Conservation (phyloP, 1,139 yeast genomes). For the Wickerhamomyces sp. region DNA sequence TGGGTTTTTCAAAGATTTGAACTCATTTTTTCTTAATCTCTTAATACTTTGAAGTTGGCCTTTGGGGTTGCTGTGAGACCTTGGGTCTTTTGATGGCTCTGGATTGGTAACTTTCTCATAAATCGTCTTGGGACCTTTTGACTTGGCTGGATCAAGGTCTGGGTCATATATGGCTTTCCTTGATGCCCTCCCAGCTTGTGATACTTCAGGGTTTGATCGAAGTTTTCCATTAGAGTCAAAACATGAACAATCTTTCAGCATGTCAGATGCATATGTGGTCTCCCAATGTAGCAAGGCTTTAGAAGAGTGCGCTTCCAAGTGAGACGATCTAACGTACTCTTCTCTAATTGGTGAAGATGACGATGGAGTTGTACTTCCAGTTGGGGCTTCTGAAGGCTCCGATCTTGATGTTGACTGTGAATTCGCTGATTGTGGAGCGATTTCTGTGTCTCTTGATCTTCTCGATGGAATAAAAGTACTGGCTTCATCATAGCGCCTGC, state of each 20-base stretch:
- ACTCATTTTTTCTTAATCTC: conserved; percentile 27
- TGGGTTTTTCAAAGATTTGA: conserved; percentile 42
- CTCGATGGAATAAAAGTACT: background rate
- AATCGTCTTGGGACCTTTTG: conserved; percentile 35
- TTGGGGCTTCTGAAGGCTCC: background rate
- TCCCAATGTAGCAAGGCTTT: background rate
- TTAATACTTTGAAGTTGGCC: conserved; percentile 17
- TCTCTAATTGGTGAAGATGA: background rate
- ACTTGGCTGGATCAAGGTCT: conserved; percentile 37
- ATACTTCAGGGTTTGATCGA: conserved; percentile 2
- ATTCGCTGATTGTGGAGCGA: background rate
- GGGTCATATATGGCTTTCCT: conserved; percentile 54
- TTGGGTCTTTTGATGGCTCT: conserved; percentile 34
- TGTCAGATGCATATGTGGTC: conserved; percentile 1
- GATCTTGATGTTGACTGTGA: background rate
- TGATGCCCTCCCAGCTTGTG: conserved; percentile 24
- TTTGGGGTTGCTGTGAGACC: conserved; percentile 20
- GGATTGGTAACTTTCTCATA: conserved; percentile 28
- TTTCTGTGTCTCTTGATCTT: background rate
- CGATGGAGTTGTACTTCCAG: background rate
- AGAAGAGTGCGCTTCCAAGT: background rate
- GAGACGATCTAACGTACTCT: background rate
- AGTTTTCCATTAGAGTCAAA: conserved; percentile 8
- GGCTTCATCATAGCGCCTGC: background rate
- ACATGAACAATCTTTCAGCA: conserved; percentile 8